Conservation (phyloP, 352 stramenopile species). For the Phytophthora litchii region DNA sequence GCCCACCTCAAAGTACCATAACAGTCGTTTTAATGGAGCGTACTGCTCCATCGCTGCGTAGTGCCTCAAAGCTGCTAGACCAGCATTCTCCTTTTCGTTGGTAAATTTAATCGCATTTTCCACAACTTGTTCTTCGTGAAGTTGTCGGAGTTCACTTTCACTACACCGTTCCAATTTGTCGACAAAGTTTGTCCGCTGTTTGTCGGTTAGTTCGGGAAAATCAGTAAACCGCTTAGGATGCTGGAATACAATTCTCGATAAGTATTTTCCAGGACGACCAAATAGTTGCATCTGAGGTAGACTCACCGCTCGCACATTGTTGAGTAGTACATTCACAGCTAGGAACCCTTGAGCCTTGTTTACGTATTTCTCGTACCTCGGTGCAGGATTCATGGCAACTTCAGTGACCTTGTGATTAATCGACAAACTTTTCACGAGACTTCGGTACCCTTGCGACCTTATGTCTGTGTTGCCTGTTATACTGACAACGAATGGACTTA, state of each 20-base stretch:
- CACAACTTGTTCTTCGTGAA: constrained; percentile 48
- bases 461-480: constrained; percentile 51
- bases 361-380: constrained; percentile 41
- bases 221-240: constrained; percentile 32
- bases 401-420: constrained; percentile 47
- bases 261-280: background rate
- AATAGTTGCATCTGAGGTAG: background rate
- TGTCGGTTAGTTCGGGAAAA: constrained; percentile 47
- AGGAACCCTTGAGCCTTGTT: constrained; percentile 39
- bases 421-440: constrained; percentile 48
- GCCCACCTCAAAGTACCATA: constrained; percentile 65
- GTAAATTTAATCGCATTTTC: constrained; percentile 33
- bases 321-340: constrained; percentile 50
- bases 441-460: constrained; percentile 46
- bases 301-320: constrained; percentile 31
- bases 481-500: constrained; percentile 16
- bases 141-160: constrained; percentile 50
- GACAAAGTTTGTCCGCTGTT: constrained; percentile 67
- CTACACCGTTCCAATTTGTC: constrained; percentile 67
- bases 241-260: constrained; percentile 4
- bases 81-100: constrained; percentile 33
- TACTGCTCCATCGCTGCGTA: constrained; percentile 62
- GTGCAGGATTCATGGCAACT: constrained; percentile 34
- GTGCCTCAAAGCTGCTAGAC: constrained; percentile 53
- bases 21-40: constrained; percentile 52